Evolutionary conservation across 495 filamentous ascomycete genomes (phyloP).

Genomic region (Neurospora sublineolata): DNA sequence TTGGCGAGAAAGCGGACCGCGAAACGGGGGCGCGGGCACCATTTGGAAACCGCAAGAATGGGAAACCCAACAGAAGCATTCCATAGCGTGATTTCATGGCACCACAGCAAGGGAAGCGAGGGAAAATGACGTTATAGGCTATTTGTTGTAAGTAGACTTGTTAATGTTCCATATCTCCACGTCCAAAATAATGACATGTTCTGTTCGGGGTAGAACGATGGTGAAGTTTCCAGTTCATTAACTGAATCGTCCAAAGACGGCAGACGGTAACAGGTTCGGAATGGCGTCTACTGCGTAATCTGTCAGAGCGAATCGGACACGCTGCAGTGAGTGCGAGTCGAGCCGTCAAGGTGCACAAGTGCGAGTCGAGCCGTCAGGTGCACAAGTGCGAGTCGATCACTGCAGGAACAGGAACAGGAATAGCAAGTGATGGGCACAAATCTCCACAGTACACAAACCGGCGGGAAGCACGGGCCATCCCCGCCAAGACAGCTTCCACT

Average conservation of each 20-base stretch:
- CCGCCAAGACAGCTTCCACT: neutral
- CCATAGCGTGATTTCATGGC: neutral
- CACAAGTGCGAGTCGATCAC: neutral
- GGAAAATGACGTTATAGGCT: neutral
- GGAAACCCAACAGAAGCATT: neutral
- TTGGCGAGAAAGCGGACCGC: neutral
- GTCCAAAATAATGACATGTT: neutral
- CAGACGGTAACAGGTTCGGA: neutral
- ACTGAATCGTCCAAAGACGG: neutral
- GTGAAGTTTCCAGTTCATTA: neutral
- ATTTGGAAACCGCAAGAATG: neutral
- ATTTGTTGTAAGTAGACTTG: neutral
- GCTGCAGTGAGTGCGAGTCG: too few relatives aligned
- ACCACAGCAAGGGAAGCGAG: neutral
- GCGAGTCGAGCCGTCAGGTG: neutral
- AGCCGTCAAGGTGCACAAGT: too few relatives aligned
- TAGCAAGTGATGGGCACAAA: neutral
- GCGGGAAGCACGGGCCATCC: neutral
- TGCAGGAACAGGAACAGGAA: neutral
- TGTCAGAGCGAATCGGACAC: neutral
- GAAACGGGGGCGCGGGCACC: neutral
- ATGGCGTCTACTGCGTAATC: neutral
- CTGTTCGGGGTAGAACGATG: neutral
- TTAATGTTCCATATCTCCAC: neutral
- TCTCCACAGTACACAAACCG: neutral